Percentiles rank a stretch among this genome's conserved stretches.
These are phyloP conservation scores for Fusarium ramigenum DNA, from an alignment of 2,329 filamentous ascomycete genomes.

Conservation along the genomic window DNA sequence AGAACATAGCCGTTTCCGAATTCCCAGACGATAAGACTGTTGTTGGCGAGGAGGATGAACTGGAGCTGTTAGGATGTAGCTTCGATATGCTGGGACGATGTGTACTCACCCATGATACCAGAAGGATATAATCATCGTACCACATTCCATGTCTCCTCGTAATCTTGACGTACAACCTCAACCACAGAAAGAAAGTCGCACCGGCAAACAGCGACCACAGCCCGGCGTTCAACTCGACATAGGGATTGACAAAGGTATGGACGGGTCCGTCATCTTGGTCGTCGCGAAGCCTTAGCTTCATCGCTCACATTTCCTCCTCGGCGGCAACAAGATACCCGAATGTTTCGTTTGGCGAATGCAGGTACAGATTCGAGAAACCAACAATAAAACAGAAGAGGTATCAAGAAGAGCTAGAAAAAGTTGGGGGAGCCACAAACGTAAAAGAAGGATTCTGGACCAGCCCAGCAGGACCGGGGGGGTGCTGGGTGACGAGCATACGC, in stretches of 20 bases:
- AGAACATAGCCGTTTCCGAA: constrained; percentile 60
- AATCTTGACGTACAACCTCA: constrained; percentile 50
- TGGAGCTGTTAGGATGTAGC: constrained; percentile 28
- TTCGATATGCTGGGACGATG: background rate
- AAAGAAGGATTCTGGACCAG: constrained; percentile 18
- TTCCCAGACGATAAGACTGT: constrained; percentile 56
- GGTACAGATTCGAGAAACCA: background rate
- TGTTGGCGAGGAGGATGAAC: constrained; percentile 55
- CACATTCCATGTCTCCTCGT: constrained; percentile 49
- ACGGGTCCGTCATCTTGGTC: constrained; percentile 36
- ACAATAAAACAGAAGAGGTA: constrained; percentile 4
- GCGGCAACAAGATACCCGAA: background rate
- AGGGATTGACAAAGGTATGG: constrained; percentile 44
- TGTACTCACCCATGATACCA: constrained; percentile 48
- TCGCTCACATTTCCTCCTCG: constrained; percentile 31
- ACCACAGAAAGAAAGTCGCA: constrained; percentile 44
- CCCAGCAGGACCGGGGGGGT: no score
- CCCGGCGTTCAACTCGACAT: constrained; percentile 45
- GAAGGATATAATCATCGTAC: constrained; percentile 53
- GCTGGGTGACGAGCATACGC: background rate
- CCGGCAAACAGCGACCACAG: constrained; percentile 48
- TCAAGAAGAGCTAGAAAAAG: background rate
- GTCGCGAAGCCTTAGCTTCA: constrained; percentile 38
- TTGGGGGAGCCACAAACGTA: constrained; percentile 15
- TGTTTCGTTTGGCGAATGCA: constrained; percentile 4